Conservation (phyloP, 129 eudicot genomes). For the Smallanthus sonchifolius region DNA sequence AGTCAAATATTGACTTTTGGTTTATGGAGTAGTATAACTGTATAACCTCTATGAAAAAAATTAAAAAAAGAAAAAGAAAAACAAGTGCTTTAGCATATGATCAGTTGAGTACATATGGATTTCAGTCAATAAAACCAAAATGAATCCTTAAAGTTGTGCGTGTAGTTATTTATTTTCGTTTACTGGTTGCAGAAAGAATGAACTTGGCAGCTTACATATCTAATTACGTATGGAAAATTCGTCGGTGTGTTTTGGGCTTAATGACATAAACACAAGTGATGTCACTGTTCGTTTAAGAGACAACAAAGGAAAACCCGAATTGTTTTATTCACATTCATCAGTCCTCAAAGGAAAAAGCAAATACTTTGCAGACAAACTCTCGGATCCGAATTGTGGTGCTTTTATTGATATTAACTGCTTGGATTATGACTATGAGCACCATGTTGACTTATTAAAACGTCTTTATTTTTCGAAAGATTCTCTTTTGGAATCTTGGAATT, state of each 20-base stretch:
- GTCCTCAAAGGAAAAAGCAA: conserved; percentile 56
- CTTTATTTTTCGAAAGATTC: conserved; percentile 42
- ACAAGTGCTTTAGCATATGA: background rate
- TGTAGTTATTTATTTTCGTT: background rate
- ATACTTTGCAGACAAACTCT: conserved; percentile 53
- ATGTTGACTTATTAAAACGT: conserved; percentile 48
- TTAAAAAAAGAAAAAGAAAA: background rate
- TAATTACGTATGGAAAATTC: conserved; percentile 49
- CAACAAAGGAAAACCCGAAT: conserved; percentile 41
- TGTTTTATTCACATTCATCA: conserved; percentile 47
- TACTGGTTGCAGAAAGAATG: conserved; percentile 47
- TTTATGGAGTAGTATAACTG: background rate
- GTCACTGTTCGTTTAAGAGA: conserved; percentile 47
- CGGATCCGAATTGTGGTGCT: conserved; percentile 20
- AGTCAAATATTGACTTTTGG: conserved; percentile 20
- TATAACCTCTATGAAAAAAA: background rate
- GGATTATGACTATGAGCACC: conserved; percentile 49
- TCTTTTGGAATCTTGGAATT: conserved; percentile 59
- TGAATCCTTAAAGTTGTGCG: background rate
- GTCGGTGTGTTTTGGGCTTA: conserved; percentile 26
- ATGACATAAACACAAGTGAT: conserved; percentile 55
- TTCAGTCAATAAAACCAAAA: background rate
- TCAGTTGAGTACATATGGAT: background rate
- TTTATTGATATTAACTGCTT: conserved; percentile 57
- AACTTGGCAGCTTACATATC: conserved; percentile 22